Base-by-base conservation (phyloP, 352 stramenopile genomes). In the Phytophthora agathidicida region DNA sequence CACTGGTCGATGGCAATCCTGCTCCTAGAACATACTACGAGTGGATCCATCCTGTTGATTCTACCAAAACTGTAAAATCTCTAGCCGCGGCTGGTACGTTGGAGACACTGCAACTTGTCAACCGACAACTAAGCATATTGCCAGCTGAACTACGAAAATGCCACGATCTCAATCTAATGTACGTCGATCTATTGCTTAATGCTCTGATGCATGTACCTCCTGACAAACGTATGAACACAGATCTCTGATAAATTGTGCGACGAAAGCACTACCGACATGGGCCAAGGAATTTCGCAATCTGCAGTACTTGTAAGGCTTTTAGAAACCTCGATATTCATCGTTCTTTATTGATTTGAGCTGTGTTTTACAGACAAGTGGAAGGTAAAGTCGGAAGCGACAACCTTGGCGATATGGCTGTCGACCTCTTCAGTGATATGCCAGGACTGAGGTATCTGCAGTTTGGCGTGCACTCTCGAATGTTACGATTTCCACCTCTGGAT, bases 291-390 rank as follows among this genome's bases (percentile, higher is more conserved):
- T 80, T 35, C 58, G 47, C n/a, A 62, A 73, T 11, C 65, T 77
- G 3, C 55, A 75, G 24, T 75, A 73, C 14, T 14, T 80, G 71
- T 80, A 63, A 24, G 59, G n/a, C 14, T 43, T 19, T n/a, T 47
- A 24, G 1, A 39, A 10, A 5, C 22, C 44, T 36, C 1, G 1
- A 46, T 17, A 7, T 32, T 24, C 33, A 20, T 11, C 0, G 8
- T 11, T 24, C 7, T 24, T 8, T 9, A 23, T 41, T 43, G 24
- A 17, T 30, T 27, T 26, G 23, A 23, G 32, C 35, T 4, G 22
- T n/a, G n/a, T n/a, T n/a, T n/a, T 23, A 9, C 14, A 81, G 71
- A 9, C 68, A 77, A 47, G 57, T 80, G 26, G 71, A 77, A 61
- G 68, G 71, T 7, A 67, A 49, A 19, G 23, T 52, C 14, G 47